Percentiles rank a stretch among this genome's conserved stretches.
Conservation (phyloP, 495 filamentous ascomycete genomes). For the Cercophora sp. region DNA sequence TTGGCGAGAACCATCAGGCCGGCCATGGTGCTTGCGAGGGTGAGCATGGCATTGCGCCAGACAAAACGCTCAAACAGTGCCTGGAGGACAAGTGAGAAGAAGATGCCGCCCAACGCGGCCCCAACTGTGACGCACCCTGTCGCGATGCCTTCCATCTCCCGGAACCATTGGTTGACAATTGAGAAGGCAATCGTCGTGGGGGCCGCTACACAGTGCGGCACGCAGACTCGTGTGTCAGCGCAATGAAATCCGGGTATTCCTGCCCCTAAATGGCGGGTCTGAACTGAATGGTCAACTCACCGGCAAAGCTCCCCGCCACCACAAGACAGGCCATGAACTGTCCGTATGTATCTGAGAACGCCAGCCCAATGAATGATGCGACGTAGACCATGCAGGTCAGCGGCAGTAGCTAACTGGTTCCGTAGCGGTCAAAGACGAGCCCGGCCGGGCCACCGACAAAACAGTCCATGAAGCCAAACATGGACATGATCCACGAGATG, state of each 20-base stretch:
- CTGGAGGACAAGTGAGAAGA: slow-evolving; percentile 29
- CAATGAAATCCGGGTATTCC: no score
- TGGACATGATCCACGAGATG: slow-evolving; percentile 30
- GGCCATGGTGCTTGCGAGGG: slow-evolving; percentile 16
- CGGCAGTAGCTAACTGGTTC: slow-evolving; percentile 15
- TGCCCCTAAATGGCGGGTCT: no score
- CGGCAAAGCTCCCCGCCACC: slow-evolving; percentile 22
- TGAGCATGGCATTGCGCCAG: slow-evolving; percentile 17
- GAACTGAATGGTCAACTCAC: slow-evolving; percentile 10
- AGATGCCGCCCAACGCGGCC: slow-evolving; percentile 27
- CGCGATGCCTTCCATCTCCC: slow-evolving; percentile 13
- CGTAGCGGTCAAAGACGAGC: slow-evolving; percentile 22
- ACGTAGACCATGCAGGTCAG: slow-evolving; percentile 16
- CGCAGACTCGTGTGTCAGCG: not conserved
- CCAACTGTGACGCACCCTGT: slow-evolving; percentile 27
- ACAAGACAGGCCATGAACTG: slow-evolving; percentile 26
- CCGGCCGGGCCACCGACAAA: slow-evolving; percentile 21
- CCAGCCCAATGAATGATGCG: slow-evolving; percentile 25
- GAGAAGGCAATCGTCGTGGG: slow-evolving; percentile 27
- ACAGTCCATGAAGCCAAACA: slow-evolving; percentile 28
- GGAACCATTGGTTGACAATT: slow-evolving; percentile 29
- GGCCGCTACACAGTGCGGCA: slow-evolving; percentile 11
- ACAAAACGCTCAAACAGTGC: slow-evolving; percentile 19
- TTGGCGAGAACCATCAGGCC: slow-evolving; percentile 16
- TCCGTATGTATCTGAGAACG: slow-evolving; percentile 21